These are phyloP conservation scores for Hypoxylon subgilvum DNA, from an alignment of 495 filamentous ascomycete genomes.

Conservation along the genomic window DNA sequence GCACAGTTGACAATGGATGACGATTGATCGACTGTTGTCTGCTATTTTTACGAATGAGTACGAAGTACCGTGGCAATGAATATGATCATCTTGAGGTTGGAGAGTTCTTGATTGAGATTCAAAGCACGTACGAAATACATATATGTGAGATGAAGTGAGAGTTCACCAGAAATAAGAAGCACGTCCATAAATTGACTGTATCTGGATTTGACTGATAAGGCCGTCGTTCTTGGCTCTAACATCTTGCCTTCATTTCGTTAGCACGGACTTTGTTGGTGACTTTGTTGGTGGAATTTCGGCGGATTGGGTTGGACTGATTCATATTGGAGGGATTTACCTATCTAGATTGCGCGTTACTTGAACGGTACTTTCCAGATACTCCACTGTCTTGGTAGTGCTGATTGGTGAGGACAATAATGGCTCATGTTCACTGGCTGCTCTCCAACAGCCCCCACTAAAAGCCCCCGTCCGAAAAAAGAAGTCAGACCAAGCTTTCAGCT, in stretches of 20 bases:
- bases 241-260: slow-evolving; percentile 1
- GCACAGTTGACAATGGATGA: background rate
- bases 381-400: slow-evolving; percentile 2
- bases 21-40: background rate
- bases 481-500: slow-evolving; percentile 21
- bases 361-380: slow-evolving; percentile 9
- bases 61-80: slow-evolving; percentile 1
- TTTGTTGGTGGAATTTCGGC: slow-evolving; percentile 1
- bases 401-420: slow-evolving; percentile 16
- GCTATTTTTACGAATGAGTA: slow-evolving; percentile 14
- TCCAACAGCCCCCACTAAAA: background rate
- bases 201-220: slow-evolving; percentile 3
- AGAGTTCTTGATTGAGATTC: too few species aligned
- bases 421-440: slow-evolving; percentile 1
- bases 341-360: too few species aligned
- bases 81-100: too few species aligned
- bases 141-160: background rate
- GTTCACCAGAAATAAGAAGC: too few species aligned
- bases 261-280: too few species aligned
- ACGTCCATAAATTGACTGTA: too few species aligned
- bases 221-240: slow-evolving; percentile 1
- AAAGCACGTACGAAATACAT: too few species aligned
- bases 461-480: slow-evolving; percentile 31
- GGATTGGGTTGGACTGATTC: slow-evolving; percentile 16
- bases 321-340: background rate